phyloP scores from a whole-genome alignment of 1,139 yeast genomes.

The Sugiyamaella grinbergsii region DNA sequence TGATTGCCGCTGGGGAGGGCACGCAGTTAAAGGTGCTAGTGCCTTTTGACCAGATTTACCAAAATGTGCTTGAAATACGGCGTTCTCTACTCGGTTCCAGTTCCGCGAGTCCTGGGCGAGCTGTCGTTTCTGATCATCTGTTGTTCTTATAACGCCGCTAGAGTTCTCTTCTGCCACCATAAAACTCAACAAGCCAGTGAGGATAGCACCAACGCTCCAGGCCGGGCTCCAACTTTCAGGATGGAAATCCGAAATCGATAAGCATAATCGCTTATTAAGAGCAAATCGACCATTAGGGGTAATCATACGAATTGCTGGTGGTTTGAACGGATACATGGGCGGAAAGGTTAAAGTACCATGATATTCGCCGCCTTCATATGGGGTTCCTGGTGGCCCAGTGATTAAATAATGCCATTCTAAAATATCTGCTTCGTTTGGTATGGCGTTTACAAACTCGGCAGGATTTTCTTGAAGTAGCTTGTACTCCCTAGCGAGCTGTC shows the following conservation, averaged over 20 bases:
- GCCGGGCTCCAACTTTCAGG: conserved; percentile 96
- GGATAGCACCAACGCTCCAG: conserved; percentile 86
- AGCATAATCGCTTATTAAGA: conserved; percentile 75
- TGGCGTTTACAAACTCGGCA: conserved; percentile 78
- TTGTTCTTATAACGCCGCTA: conserved; percentile 43
- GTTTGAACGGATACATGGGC: conserved; percentile 84
- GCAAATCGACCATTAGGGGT: conserved; percentile 86
- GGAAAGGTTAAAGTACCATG: conserved; percentile 88
- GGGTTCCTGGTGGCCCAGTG: conserved; percentile 85
- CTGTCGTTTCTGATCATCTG: conserved; percentile 52
- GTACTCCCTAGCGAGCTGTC: conserved; percentile 69
- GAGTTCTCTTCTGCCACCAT: conserved; percentile 50
- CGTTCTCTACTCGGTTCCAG: conserved; percentile 63
- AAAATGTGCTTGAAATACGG: conserved; percentile 61
- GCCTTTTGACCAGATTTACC: conserved; percentile 25
- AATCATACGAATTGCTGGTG: conserved; percentile 86
- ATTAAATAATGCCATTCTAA: conserved; percentile 79
- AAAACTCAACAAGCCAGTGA: conserved; percentile 81
- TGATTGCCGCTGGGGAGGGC: too few relatives aligned
- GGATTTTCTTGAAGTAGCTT: conserved; percentile 71
- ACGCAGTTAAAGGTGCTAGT: too few relatives aligned
- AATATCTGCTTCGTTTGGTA: conserved; percentile 78
- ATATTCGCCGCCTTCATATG: conserved; percentile 83
- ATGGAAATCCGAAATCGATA: conserved; percentile 89
- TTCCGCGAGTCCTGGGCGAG: conserved; percentile 58